Evolutionary conservation across 2,329 filamentous ascomycete species (phyloP), one percentile per base, ranked within the genome.

Genomic region (Apiospora sp.): DNA sequence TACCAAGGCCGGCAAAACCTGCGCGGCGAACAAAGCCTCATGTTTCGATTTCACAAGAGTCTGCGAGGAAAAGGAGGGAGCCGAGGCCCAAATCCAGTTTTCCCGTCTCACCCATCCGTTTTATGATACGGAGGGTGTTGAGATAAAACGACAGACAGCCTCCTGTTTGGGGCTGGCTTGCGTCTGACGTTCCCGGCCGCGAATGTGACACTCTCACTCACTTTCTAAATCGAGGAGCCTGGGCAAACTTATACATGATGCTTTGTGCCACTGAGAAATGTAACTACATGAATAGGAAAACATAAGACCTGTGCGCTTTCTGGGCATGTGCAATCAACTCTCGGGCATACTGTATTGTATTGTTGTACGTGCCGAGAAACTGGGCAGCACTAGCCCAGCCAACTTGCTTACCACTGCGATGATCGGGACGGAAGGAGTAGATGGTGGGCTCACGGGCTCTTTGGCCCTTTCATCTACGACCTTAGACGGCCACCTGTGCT

Each of bases 21-120:
- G 37, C 16, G 34, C 13, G 19, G 34, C 30, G 58, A n/a, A 41
- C 19, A 19, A 64, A 37, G 30, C 22, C 22, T 41, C 34, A 41
- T 24, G 34, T 64, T 64, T 64, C 58, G 41, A 24, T 64, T 34
- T 5, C 13, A 24, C 10, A 41, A 19, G 41, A n/a, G 2, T 10
- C 8, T 22, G 19, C 37, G 58, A 64, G 5, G 5, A 41, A 37
- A n/a, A 41, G 6, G 34, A 64, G 4, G 34, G 22, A 64, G 19
- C 30, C 22, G 34, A 37, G 19, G n/a, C 41, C 30, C 16, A 5
- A 61, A 64, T 41, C 34, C 34, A 64, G 22, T 64, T 41, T 41
- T 64, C 34, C 58, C 58, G 58, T 64, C 58, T 64, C 58, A 64
- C 58, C 34, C 34, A 22, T 54, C 49, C 27, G 34, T n/a, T 37